These are phyloP conservation scores for Penicillium sp. DNA, from an alignment of 2,329 filamentous ascomycete genomes.

Conservation along the genomic window DNA sequence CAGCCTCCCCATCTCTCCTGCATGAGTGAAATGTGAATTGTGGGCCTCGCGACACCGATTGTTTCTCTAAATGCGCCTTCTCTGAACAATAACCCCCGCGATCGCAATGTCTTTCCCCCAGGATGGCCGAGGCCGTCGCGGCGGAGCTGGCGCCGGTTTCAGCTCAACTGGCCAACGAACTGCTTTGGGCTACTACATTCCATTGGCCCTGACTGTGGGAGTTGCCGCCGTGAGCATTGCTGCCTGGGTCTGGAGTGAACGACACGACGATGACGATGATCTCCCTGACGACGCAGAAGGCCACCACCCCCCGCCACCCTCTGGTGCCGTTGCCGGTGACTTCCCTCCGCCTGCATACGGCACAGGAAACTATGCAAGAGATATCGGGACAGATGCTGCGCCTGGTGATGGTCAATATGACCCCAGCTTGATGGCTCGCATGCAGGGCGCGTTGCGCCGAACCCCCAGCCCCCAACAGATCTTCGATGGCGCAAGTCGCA, in stretches of 20 bases:
- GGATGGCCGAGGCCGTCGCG: conserved; percentile 40
- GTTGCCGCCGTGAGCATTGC: conserved; percentile 83
- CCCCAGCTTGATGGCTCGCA: conserved; percentile 68
- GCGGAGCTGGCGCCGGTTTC: conserved; percentile 41
- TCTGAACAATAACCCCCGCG: conserved; percentile 25
- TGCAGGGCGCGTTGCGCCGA: conserved; percentile 77
- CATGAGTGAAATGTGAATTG: conserved; percentile 36
- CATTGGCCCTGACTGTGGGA: conserved; percentile 80
- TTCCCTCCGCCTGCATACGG: conserved; percentile 30
- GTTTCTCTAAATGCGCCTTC: conserved; percentile 27
- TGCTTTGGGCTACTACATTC: conserved; percentile 74
- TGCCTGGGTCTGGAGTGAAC: conserved; percentile 93
- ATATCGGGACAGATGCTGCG: conserved; percentile 33
- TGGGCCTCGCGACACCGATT: conserved; percentile 24
- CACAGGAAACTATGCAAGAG: conserved; percentile 32
- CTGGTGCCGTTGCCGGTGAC: conserved; percentile 25
- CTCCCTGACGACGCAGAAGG: conserved; percentile 41
- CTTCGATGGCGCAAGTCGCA: conserved; percentile 78
- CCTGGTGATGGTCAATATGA: conserved; percentile 44
- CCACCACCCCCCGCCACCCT: conserved; percentile 24
- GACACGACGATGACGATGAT: conserved; percentile 60
- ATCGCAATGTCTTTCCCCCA: conserved; percentile 46
- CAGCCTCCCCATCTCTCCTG: conserved; percentile 1
- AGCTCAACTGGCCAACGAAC: conserved; percentile 44
- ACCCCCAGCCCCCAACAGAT: conserved; percentile 87